Evolutionary conservation across 1,284 basidiomycete species (phyloP), one percentile per base, ranked within the genome.

Genomic region (Neolentinus lepideus): DNA sequence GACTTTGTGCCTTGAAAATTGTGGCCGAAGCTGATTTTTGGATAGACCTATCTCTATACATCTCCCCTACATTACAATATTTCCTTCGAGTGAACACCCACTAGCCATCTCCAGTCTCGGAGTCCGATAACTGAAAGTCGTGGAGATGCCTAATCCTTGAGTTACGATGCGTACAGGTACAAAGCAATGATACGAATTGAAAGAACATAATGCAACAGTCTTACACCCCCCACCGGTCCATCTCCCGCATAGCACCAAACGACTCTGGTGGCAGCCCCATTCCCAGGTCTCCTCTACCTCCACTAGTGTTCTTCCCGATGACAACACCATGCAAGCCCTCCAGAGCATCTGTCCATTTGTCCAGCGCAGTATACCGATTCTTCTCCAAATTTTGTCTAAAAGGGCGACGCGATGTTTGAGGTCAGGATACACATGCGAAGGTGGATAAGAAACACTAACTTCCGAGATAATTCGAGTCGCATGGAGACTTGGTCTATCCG

Each of bases 401-500:
- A 38, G 52, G 19, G 51, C 24, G 45, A 55, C 48, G 29, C 56
- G 22, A 19, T 27, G 31, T 51, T 35, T 50, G 24, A 31, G 52
- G 29, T 6, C 33, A 24, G 43, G n/a, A 22, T 50, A 22, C 47
- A 56, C 14, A 53, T 29, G 31, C 33, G 55, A 43, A 54, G 43
- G 35, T n/a, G 50, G 52, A 55, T 3, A 16, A 21, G 16, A 22
- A 24, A 53, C 27, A 76, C 90, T 60, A 64, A 94, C 91, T 92
- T 86, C 66, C 84, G 77, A 64, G 97, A 92, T 24, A 99, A 78
- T 64, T 98, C 92, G 14, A 99, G 78, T 54, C 90, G 80, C 76
- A 94, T 94, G 21, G 90, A 85, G 33, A 97, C 93, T 72, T 98
- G 94, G 69, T 99, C 96, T 65, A 99, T 97, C 62, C 88, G 83